Evolutionary conservation across 2,329 filamentous ascomycete species (phyloP), one percentile per base, ranked within the genome.

Genomic region (Malbranchea zuffiana): DNA sequence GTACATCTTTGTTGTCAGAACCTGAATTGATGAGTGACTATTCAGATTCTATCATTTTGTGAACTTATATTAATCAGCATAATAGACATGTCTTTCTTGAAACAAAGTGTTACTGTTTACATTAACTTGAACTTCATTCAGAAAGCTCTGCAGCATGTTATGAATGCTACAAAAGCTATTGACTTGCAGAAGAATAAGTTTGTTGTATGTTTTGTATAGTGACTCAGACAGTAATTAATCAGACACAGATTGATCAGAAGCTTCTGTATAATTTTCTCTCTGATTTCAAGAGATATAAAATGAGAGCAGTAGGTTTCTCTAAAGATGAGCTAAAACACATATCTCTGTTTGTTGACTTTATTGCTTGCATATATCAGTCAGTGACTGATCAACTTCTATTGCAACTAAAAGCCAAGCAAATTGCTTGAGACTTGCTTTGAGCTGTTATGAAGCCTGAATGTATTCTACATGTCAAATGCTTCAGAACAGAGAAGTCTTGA

Each of bases 31-130:
- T 30, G 15, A 16, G 27, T 30, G 27, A n/a, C 23, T 25, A 25
- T n/a, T n/a, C 23, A n/a, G 23, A 25, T 25, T 25, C 23, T 25
- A 25, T 25, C 23, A 25, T 25, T 25, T 25, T 25, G 23, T 25
- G n/a, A 25, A 25, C 23, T 25, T n/a, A n/a, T n/a, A 25, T n/a
- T 25, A 25, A 25, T n/a, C 23, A 25, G 23, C 23, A n/a, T 25
- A 25, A 25, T 13, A 30, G 11, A 30, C 10, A 30, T n/a, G 10
- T 13, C 15, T 30, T 16, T 15, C 11, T n/a, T 30, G 15, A 30
- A 30, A 13, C 27, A 30, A n/a, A n/a, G 27, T n/a, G 15, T 30
- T 30, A n/a, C 27, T 30, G 27, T 30, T 30, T 7, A 15, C 27
- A 13, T 30, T 30, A 30, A 30, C 7, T 30, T 13, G 10, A 13